A percentile compares a stretch with the other conserved stretches of the same genome.
Evolutionary conservation across 208 protist species (phyloP).

Genomic region (Acanthamoeba royreba): DNA sequence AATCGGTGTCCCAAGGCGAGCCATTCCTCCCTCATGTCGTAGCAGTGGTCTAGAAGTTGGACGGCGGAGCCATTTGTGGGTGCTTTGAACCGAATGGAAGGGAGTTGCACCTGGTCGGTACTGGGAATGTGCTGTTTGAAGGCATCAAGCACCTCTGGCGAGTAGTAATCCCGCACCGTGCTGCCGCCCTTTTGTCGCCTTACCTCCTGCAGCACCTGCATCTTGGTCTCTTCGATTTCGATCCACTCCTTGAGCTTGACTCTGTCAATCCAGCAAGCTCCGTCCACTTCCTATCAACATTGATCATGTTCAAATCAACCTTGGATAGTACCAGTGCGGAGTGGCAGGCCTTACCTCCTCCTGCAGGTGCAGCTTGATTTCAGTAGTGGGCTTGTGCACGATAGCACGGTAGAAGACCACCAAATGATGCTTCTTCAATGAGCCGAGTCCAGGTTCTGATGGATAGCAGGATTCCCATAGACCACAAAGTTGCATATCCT

Average conservation of each 20-base stretch:
- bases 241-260: not conserved
- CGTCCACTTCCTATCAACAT: not conserved
- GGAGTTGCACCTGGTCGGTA: not conserved
- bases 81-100: not conserved
- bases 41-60: not conserved
- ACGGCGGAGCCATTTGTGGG: not conserved
- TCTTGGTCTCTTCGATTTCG: not conserved
- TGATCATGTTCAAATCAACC: not conserved
- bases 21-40: constrained; percentile 19
- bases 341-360: not conserved
- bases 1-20: not conserved
- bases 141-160: not conserved
- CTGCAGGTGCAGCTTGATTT: not conserved
- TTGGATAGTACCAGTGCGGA: not conserved
- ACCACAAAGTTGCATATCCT: not conserved
- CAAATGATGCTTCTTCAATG: not conserved
- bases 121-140: not conserved
- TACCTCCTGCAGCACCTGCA: not conserved
- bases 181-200: not conserved
- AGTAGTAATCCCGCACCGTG: not conserved
- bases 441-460: not conserved
- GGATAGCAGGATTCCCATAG: not conserved
- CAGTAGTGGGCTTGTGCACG: not conserved
- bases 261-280: not conserved
- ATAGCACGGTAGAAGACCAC: not conserved